A percentile compares a stretch with the other conserved stretches of the same genome.
These are phyloP conservation scores for Oryza glumipatula DNA, from an alignment of 176 grass and related monocot species.

Conservation along the genomic window DNA sequence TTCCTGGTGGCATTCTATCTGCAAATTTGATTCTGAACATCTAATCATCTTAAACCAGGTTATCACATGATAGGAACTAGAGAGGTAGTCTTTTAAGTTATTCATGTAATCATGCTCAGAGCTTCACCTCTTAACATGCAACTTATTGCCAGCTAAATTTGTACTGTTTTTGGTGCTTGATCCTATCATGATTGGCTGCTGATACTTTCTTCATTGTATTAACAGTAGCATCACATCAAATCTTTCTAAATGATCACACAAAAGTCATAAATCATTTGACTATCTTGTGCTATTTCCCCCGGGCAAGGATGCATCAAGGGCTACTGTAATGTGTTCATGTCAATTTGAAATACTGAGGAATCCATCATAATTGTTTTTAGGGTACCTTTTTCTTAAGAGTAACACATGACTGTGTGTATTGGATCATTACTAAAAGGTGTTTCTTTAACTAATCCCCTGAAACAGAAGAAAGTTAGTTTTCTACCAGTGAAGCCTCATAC, in stretches of 20 bases:
- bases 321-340: background rate
- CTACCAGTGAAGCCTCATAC: slow-evolving; percentile 80
- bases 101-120: slow-evolving; percentile 24
- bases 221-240: background rate
- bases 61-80: slow-evolving; percentile 16
- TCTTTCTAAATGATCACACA: background rate
- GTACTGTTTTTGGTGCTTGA: slow-evolving; percentile 14
- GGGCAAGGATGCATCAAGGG: background rate
- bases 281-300: slow-evolving; percentile 17
- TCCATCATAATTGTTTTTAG: background rate
- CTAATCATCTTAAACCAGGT: slow-evolving; percentile 14
- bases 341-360: slow-evolving; percentile 17
- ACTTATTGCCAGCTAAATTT: background rate
- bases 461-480: slow-evolving; percentile 81
- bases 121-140: background rate
- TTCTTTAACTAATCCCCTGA: background rate
- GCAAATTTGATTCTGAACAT: slow-evolving; percentile 29
- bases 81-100: slow-evolving; percentile 24
- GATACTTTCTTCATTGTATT: slow-evolving; percentile 5
- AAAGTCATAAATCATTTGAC: background rate
- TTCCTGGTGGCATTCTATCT: background rate
- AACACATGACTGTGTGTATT: slow-evolving; percentile 15
- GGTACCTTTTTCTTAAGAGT: slow-evolving; percentile 17
- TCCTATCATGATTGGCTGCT: slow-evolving; percentile 12
- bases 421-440: slow-evolving; percentile 22